Evolutionary conservation across 495 filamentous ascomycete species (phyloP).

Genomic region (Massariosphaeria phaeospora): DNA sequence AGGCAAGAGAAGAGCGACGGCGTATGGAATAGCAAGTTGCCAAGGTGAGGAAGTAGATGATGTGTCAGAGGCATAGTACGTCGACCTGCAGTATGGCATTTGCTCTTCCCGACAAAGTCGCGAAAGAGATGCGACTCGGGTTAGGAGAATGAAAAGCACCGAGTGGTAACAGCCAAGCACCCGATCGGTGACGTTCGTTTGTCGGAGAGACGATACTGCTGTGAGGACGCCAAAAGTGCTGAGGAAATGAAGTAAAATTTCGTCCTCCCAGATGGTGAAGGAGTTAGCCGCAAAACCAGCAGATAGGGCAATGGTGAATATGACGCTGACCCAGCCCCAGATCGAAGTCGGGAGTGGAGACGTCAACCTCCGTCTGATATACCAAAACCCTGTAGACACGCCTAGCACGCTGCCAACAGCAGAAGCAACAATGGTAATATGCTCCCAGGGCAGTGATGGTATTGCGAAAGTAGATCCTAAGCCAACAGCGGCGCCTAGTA

Average conservation of each 20-base stretch:
- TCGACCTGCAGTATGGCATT: constrained; percentile 93
- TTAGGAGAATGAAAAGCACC: constrained; percentile 72
- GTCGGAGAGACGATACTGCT: constrained; percentile 68
- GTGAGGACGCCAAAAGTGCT: constrained; percentile 74
- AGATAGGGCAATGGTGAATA: constrained; percentile 78
- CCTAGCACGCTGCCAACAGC: constrained; percentile 61
- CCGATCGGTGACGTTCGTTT: constrained; percentile 57
- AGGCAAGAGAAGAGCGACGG: constrained; percentile 68
- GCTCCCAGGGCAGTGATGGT: constrained; percentile 25
- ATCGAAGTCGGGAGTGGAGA: constrained; percentile 68
- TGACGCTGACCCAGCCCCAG: constrained; percentile 80
- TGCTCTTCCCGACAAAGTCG: constrained; percentile 96
- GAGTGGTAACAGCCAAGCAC: constrained; percentile 78
- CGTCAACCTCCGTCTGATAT: constrained; percentile 45
- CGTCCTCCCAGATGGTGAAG: constrained; percentile 98
- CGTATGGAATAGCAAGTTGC: constrained; percentile 77
- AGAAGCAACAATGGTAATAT: constrained; percentile 47
- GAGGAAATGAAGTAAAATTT: constrained; percentile 87
- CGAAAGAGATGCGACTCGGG: constrained; percentile 78
- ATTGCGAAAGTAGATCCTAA: constrained; percentile 27
- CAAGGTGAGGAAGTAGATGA: constrained; percentile 91
- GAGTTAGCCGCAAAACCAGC: constrained; percentile 94
- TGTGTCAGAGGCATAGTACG: constrained; percentile 86
- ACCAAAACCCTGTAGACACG: constrained; percentile 54
- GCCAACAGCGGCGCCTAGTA: constrained; percentile 35